Evolutionary conservation across 331 rosid species (phyloP).

Genomic region (Quercus lobata): DNA sequence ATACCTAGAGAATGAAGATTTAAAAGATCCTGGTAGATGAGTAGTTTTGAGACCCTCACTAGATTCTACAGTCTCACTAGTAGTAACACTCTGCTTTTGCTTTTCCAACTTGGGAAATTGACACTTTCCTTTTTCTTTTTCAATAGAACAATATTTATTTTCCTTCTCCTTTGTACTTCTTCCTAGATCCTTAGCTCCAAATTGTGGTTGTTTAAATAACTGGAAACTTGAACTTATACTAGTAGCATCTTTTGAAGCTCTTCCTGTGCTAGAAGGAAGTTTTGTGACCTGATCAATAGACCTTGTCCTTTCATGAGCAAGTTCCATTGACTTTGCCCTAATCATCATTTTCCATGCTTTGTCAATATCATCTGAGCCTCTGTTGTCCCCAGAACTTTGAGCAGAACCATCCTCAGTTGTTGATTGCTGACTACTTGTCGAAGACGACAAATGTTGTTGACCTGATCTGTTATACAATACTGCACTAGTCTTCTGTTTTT

Average conservation of each 20-base stretch:
- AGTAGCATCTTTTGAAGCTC: constrained; percentile 21
- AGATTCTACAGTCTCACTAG: constrained; percentile 25
- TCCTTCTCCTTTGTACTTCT: constrained; percentile 22
- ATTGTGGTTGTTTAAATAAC: constrained; percentile 15
- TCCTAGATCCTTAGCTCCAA: constrained; percentile 11
- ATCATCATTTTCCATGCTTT: constrained; percentile 88
- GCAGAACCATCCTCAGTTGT: constrained; percentile 18
- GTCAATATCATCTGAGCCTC: constrained; percentile 31
- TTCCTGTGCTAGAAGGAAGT: constrained; percentile 24
- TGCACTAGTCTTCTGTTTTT: constrained; percentile 21
- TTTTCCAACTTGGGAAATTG: constrained; percentile 16
- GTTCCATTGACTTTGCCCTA: constrained; percentile 39
- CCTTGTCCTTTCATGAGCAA: constrained; percentile 20
- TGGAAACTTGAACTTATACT: neutral
- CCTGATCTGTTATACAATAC: constrained; percentile 15
- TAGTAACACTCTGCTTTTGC: constrained; percentile 15
- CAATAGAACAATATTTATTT: constrained; percentile 7
- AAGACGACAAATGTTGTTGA: constrained; percentile 26
- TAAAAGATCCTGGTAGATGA: constrained; percentile 24
- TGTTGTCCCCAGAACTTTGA: neutral
- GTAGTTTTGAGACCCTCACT: constrained; percentile 12
- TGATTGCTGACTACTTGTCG: constrained; percentile 32
- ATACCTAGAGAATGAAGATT: constrained; percentile 16
- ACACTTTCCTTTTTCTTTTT: constrained; percentile 13
- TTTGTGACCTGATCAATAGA: constrained; percentile 21